Evolutionary conservation across 2,329 filamentous ascomycete genomes (phyloP), one percentile per base, ranked within the genome.

Genomic region (Septoria linicola): DNA sequence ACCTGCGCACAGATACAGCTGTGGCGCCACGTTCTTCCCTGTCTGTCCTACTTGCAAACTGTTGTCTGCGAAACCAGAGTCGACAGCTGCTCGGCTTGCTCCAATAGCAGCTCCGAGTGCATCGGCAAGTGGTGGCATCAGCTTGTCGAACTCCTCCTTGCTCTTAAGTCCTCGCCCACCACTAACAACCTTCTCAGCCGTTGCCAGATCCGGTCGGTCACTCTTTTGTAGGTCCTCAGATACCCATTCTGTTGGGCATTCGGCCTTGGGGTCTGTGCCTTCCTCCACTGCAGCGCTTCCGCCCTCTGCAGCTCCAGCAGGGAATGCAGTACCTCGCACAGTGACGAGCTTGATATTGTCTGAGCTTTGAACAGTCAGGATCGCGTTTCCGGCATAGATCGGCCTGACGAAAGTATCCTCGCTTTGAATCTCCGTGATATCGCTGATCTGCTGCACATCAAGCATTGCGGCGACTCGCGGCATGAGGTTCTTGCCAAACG

Each of bases 11-110:
- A 99, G 80, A 70, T 99, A 99, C 55, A 99, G 77, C 72, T 99
- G 86, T 53, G 93, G 93, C 40, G 93, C 93, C 48, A 99, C 92
- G 57, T 97, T 95, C 81, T 99, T 99, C 66, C 93, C 93, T 11
- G 93, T 99, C 79, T 99, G 93, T 39, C 93, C 93, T 59, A 99
- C 92, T 75, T 99, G 93, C 63, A 99, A 76, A 71, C 89, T 96
- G 80, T 99, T 99, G 76, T 99, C 93, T 23, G 93, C 93, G 67
- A 96, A 99, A 4, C 93, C 93, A 63, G 88, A 95, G 74, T 99
- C 93, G 34, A 99, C 93, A 8, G 93, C 93, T 14, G 93, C 93
- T 64, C 93, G 84, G 44, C 89, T 96, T 21, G 93, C 93, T 64
- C 93, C 93, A 55, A 99, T 90, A 3, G 93, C 93, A n/a, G 93